phyloP scores from a whole-genome alignment of 495 filamentous ascomycete species.

The Trichoderma reesei region DNA sequence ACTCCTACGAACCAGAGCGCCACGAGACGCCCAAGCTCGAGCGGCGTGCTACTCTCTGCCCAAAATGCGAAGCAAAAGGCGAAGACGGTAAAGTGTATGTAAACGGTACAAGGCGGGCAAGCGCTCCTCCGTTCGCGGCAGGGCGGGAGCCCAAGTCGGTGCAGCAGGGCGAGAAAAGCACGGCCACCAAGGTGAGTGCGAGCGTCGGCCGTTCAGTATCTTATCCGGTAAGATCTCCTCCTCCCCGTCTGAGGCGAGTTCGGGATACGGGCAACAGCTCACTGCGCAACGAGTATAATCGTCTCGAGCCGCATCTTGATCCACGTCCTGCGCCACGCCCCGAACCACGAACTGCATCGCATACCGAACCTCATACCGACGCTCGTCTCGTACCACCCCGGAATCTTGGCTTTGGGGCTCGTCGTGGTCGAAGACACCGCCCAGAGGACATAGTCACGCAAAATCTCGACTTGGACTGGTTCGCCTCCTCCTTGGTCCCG shows the following conservation, averaged over 20 bases:
- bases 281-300: slow-evolving; percentile 5
- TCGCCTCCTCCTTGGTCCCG: background rate
- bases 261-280: background rate
- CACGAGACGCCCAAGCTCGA: background rate
- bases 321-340: background rate
- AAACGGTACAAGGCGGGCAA: background rate
- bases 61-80: background rate
- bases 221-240: background rate
- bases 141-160: background rate
- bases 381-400: background rate
- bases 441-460: background rate
- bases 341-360: background rate
- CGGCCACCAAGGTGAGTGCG: background rate
- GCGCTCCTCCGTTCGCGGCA: background rate
- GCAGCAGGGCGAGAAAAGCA: background rate
- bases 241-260: background rate
- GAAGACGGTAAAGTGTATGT: background rate
- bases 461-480: background rate
- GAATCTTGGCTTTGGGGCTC: background rate
- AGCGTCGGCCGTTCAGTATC: background rate
- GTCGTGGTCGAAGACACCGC: background rate
- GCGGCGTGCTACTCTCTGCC: background rate
- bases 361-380: no score
- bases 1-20: background rate
- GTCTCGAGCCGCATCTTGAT: background rate